Percentiles rank a stretch among this genome's conserved stretches.
These are phyloP conservation scores for Leccinum subtestaceum DNA, from an alignment of 768 basidiomycete genomes.

Conservation along the genomic window DNA sequence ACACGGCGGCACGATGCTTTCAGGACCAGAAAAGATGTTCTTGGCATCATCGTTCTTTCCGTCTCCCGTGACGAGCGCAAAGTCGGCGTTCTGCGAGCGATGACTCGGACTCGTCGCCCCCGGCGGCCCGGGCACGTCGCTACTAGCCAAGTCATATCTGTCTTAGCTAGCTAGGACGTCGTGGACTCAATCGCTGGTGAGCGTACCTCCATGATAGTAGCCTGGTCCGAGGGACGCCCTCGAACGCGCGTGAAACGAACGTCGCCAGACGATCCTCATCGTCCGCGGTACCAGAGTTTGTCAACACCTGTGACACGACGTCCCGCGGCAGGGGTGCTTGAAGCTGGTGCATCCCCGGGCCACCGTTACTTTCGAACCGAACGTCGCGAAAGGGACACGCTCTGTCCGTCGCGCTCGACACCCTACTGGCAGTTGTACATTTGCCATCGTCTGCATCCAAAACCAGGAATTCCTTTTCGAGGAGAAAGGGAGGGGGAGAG, in stretches of 20 bases:
- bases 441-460: slow-evolving; percentile 1
- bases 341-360: neutral
- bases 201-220: slow-evolving; percentile 16
- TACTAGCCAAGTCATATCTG: neutral
- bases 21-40: neutral
- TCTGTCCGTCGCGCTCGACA: neutral
- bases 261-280: neutral
- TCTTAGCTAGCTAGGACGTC: slow-evolving; percentile 1
- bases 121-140: neutral
- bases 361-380: slow-evolving; percentile 12
- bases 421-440: neutral
- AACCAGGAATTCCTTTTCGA: slow-evolving; percentile 12
- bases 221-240: slow-evolving; percentile 14
- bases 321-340: slow-evolving; percentile 6
- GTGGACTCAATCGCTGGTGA: neutral
- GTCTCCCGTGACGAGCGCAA: slow-evolving; percentile 12
- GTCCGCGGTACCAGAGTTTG: neutral
- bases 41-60: neutral
- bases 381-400: slow-evolving; percentile 19
- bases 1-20: neutral
- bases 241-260: slow-evolving; percentile 15
- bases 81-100: slow-evolving; percentile 3
- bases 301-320: slow-evolving; percentile 12
- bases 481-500: neutral
- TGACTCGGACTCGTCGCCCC: neutral